A percentile compares a stretch with the other conserved stretches of the same genome.
Conservation (phyloP, 2,329 filamentous ascomycete species). For the Exophiala mesophila region DNA sequence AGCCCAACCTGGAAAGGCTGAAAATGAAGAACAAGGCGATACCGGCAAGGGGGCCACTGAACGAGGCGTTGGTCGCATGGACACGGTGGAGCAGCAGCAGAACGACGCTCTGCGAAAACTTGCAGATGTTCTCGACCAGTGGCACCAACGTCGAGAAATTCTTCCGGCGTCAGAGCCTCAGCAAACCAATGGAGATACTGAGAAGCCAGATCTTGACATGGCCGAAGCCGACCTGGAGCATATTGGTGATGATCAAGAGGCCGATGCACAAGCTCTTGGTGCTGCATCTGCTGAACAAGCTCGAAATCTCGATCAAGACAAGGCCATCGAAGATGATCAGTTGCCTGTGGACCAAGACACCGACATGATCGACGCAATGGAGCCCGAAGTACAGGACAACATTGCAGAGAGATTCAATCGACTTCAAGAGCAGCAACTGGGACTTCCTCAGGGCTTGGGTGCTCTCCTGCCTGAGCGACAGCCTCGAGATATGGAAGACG, state of each 20-base stretch:
- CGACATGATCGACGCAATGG: constrained; percentile 51
- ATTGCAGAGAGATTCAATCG: constrained; percentile 34
- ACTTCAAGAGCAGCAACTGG: constrained; percentile 30
- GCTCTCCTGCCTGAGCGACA: constrained; percentile 51
- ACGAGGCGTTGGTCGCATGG: constrained; percentile 22
- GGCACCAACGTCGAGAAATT: constrained; percentile 88
- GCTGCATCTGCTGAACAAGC: constrained; percentile 83
- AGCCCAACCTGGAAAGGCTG: constrained; percentile 21
- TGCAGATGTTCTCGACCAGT: constrained; percentile 85
- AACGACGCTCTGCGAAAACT: constrained; percentile 86
- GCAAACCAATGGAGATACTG: constrained; percentile 48
- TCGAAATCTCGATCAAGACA: constrained; percentile 77
- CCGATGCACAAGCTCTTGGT: constrained; percentile 89
- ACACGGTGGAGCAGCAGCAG: constrained; percentile 30
- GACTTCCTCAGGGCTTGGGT: constrained; percentile 41
- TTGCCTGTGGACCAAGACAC: constrained; percentile 50
- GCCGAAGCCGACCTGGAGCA: constrained; percentile 86
- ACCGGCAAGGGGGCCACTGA: constrained; percentile 22
- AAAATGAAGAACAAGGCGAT: constrained; percentile 22
- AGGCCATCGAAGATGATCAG: constrained; percentile 71
- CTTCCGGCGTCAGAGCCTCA: constrained; percentile 54
- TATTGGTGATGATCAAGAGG: constrained; percentile 72
- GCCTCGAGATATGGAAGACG: constrained; percentile 24
- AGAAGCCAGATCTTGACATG: constrained; percentile 60
- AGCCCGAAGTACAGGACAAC: constrained; percentile 22